phyloP scores from a whole-genome alignment of 2,329 filamentous ascomycete genomes.

The Clonostachys byssicola region DNA sequence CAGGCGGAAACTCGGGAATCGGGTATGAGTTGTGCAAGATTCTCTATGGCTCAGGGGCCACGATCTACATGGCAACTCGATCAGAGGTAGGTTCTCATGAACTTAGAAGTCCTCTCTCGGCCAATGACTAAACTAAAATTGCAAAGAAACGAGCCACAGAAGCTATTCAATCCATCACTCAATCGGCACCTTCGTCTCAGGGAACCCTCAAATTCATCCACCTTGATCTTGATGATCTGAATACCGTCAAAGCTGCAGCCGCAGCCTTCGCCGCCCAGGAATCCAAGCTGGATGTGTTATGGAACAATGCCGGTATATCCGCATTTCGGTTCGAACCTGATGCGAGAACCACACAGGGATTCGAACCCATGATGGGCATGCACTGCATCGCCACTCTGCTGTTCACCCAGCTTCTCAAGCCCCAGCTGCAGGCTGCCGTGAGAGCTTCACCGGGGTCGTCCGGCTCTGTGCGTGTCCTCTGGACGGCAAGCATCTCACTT shows the following conservation, averaged over 20 bases:
- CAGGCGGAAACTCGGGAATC: neutral
- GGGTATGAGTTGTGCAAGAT: neutral
- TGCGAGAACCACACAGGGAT: slow-evolving; percentile 13
- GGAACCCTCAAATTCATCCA: slow-evolving; percentile 30
- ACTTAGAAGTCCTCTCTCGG: no score
- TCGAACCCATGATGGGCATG: slow-evolving; percentile 24
- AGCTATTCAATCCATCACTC: no score
- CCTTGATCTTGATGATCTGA: slow-evolving; percentile 29
- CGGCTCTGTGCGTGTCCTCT: slow-evolving; percentile 20
- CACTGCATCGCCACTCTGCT: slow-evolving; percentile 26
- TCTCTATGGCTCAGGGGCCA: neutral
- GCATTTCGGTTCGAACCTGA: neutral
- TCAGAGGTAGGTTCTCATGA: neutral
- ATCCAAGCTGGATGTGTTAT: slow-evolving; percentile 24
- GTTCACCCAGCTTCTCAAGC: slow-evolving; percentile 24
- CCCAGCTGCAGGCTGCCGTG: slow-evolving; percentile 21
- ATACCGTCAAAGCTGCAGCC: slow-evolving; percentile 18
- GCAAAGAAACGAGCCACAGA: no score
- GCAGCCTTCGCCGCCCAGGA: slow-evolving; percentile 12
- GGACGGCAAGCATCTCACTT: slow-evolving; percentile 19
- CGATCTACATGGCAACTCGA: neutral
- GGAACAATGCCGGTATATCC: slow-evolving; percentile 28
- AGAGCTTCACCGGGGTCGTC: neutral
- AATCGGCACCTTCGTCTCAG: no score
- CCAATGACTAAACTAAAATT: no score